Evolutionary conservation across 352 stramenopile species (phyloP).

Genomic region (Phytophthora meadii): DNA sequence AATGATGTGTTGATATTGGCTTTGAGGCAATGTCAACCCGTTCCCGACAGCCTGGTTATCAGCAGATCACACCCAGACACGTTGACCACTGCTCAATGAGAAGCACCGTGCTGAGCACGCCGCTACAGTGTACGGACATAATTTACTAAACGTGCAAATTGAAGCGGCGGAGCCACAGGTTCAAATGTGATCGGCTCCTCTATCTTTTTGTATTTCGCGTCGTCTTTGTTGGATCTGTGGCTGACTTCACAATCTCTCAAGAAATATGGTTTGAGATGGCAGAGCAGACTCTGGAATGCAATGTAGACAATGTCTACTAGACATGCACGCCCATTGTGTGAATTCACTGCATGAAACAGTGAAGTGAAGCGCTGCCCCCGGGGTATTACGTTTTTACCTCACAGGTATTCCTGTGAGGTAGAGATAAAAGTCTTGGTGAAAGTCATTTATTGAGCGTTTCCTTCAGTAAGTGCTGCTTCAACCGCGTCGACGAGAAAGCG

Average conservation of each 20-base stretch:
- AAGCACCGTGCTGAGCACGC: background rate
- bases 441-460: too few relatives aligned
- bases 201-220: slow-evolving; percentile 10
- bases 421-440: too few relatives aligned
- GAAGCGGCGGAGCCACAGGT: slow-evolving; percentile 9
- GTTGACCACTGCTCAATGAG: background rate
- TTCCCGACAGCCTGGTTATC: slow-evolving; percentile 1
- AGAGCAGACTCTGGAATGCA: background rate
- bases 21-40: slow-evolving; percentile 6
- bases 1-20: slow-evolving; percentile 20
- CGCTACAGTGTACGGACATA: too few relatives aligned
- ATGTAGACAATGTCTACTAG: too few relatives aligned
- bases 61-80: slow-evolving; percentile 15
- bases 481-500: slow-evolving; percentile 4
- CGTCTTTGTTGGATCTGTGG: slow-evolving; percentile 7
- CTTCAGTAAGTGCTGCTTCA: background rate
- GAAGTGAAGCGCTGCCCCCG: too few relatives aligned
- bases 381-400: too few relatives aligned
- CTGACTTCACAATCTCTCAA: slow-evolving; percentile 16
- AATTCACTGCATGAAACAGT: too few relatives aligned
- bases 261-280: background rate
- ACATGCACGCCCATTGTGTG: too few relatives aligned
- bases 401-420: too few relatives aligned
- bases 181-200: background rate
- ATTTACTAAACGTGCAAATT: background rate